Conservation (phyloP, 441 rosid genomes). For the Corymbia calophylla region DNA sequence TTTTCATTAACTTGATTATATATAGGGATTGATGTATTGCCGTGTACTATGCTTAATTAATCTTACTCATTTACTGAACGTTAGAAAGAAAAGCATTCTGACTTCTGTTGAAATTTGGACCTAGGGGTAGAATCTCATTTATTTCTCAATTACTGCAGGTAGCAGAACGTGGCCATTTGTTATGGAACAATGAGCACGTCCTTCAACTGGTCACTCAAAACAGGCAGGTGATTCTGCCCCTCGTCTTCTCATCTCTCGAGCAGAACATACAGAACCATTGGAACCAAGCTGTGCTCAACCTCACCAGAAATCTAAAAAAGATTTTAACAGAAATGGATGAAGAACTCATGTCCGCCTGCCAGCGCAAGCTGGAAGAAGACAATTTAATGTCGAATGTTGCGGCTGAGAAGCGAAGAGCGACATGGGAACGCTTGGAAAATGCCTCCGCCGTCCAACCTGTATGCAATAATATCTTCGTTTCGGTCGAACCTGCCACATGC, state of each 20-base stretch:
- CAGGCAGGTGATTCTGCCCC: constrained; percentile 49
- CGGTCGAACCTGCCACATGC: constrained; percentile 25
- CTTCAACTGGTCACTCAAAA: constrained; percentile 42
- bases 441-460: constrained; percentile 34
- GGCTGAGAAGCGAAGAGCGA: constrained; percentile 51
- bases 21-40: neutral
- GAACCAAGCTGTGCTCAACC: constrained; percentile 69
- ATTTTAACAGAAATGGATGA: constrained; percentile 63
- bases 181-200: constrained; percentile 63
- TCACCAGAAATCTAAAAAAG: constrained; percentile 48
- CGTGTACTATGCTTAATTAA: neutral
- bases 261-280: constrained; percentile 53
- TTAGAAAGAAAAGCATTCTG: neutral
- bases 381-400: constrained; percentile 15
- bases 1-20: neutral
- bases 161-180: constrained; percentile 69
- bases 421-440: constrained; percentile 58
- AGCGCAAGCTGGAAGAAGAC: constrained; percentile 54
- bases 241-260: constrained; percentile 50
- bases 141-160: constrained; percentile 31
- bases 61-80: neutral
- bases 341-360: constrained; percentile 42
- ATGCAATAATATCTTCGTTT: constrained; percentile 17
- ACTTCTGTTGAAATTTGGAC: neutral
- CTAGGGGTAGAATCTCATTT: neutral